phyloP scores from a whole-genome alignment of 2,329 filamentous ascomycete genomes.

The Fusarium haematococcum region DNA sequence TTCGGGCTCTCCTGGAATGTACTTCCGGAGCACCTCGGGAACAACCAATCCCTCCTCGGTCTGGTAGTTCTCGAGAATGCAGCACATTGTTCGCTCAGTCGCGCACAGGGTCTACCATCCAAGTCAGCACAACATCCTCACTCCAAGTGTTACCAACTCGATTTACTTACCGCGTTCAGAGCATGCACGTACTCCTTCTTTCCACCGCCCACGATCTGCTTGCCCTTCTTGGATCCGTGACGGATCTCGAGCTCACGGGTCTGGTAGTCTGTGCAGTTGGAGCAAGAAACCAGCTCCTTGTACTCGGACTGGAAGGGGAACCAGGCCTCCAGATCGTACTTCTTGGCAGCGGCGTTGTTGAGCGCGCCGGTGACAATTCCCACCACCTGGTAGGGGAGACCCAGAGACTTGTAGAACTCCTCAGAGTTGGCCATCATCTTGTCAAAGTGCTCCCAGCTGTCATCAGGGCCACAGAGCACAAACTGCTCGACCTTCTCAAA shows the following conservation, averaged over 20 bases:
- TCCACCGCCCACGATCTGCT: conserved; percentile 72
- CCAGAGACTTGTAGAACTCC: conserved; percentile 93
- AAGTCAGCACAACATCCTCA: conserved; percentile 14
- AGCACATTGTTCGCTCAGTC: conserved; percentile 92
- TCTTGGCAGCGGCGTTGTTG: conserved; percentile 83
- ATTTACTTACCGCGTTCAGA: conserved; percentile 72
- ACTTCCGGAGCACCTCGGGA: conserved; percentile 86
- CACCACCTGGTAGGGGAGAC: conserved; percentile 90
- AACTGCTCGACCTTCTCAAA: conserved; percentile 95
- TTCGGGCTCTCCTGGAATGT: conserved; percentile 88
- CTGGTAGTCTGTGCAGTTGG: conserved; percentile 98
- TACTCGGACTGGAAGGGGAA: conserved; percentile 97
- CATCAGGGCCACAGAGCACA: conserved; percentile 83
- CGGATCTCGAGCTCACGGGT: conserved; percentile 93
- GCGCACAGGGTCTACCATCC: conserved; percentile 76
- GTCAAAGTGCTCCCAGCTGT: conserved; percentile 94
- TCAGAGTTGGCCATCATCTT: conserved; percentile 92
- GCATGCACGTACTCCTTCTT: conserved; percentile 94
- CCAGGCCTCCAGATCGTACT: conserved; percentile 96
- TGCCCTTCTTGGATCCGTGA: conserved; percentile 80
- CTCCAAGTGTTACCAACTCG: neutral
- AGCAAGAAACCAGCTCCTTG: conserved; percentile 97
- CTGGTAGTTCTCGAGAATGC: conserved; percentile 97
- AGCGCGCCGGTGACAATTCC: conserved; percentile 96
- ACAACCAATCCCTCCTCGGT: conserved; percentile 86